Conservation (phyloP, 768 basidiomycete genomes). For the Suillus plorans region DNA sequence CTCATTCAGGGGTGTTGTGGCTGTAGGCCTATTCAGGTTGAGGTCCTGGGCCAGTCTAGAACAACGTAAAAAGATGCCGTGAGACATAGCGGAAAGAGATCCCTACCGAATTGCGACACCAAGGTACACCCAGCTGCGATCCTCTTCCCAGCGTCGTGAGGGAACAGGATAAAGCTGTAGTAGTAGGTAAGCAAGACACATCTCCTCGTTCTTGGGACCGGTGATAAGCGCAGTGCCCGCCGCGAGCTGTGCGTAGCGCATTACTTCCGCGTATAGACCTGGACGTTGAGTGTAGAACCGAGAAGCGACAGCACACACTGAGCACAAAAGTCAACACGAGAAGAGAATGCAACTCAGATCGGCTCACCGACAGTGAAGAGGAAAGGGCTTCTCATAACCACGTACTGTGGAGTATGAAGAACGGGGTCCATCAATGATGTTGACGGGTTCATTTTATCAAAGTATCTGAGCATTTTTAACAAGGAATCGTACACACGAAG, state of each 20-base stretch:
- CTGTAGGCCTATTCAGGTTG: constrained; percentile 78
- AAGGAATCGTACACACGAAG: background rate
- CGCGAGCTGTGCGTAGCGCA: constrained; percentile 74
- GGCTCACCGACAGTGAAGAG: constrained; percentile 86
- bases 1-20: constrained; percentile 75
- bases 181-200: constrained; percentile 80
- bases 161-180: constrained; percentile 78
- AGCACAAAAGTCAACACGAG: constrained; percentile 10
- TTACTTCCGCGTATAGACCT: constrained; percentile 65
- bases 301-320: constrained; percentile 88
- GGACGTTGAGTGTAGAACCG: constrained; percentile 74
- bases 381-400: constrained; percentile 84
- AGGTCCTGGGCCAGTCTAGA: constrained; percentile 83
- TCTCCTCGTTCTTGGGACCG: constrained; percentile 80
- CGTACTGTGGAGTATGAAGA: constrained; percentile 81
- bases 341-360: background rate
- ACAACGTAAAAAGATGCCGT: constrained; percentile 9
- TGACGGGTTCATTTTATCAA: constrained; percentile 76
- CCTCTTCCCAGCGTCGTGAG: constrained; percentile 82
- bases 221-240: constrained; percentile 76
- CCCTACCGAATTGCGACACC: constrained; percentile 81
- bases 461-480: constrained; percentile 49
- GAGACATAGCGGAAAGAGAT: background rate
- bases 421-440: constrained; percentile 77
- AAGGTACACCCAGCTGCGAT: constrained; percentile 86